Conservation (phyloP, 2,329 filamentous ascomycete genomes). For the Ilyonectria robusta region DNA sequence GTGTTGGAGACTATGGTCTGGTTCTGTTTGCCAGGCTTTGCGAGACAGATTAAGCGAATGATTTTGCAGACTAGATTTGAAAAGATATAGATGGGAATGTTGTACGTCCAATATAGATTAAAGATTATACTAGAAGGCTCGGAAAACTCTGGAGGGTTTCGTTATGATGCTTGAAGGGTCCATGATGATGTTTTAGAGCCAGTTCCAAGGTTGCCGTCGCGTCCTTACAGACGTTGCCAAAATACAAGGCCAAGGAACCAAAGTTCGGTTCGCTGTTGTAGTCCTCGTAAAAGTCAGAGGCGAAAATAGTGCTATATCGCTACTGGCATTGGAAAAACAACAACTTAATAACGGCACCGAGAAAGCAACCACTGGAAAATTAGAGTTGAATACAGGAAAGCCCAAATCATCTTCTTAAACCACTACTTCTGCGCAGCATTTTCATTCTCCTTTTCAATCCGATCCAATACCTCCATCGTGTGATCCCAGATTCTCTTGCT, state of each 20-base stretch:
- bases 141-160: no score
- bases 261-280: no score
- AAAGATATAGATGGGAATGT: background rate
- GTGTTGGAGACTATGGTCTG: conserved; percentile 61
- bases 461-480: conserved; percentile 24
- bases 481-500: conserved; percentile 25
- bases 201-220: no score
- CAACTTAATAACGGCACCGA: no score
- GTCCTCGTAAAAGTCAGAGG: no score
- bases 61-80: background rate
- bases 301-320: no score
- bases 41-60: background rate
- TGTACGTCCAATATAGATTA: background rate
- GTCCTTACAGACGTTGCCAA: no score
- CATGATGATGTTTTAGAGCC: no score
- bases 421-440: background rate
- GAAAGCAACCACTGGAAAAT: no score
- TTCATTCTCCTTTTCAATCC: conserved; percentile 7
- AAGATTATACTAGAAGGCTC: background rate
- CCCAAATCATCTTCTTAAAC: background rate
- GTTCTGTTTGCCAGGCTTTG: conserved; percentile 57
- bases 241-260: background rate
- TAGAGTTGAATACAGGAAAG: no score
- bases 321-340: no score
- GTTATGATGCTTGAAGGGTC: no score